These are phyloP conservation scores for Echeveria elegans DNA, from an alignment of 164 flowering plant species.

Conservation along the genomic window DNA sequence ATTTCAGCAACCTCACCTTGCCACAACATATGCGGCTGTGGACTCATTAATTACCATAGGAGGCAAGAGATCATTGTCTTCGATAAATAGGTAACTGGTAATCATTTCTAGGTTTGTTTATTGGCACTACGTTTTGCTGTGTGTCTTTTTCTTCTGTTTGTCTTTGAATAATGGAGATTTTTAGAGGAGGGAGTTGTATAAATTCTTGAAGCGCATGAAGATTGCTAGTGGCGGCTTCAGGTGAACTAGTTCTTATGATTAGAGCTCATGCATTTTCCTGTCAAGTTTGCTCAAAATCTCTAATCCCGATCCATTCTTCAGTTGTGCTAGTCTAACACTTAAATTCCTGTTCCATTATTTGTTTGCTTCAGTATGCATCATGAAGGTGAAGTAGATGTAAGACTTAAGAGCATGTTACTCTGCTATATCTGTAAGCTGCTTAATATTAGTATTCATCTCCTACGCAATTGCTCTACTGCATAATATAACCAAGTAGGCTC, in stretches of 20 bases:
- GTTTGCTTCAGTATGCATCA: slow-evolving; percentile 74
- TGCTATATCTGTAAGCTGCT: slow-evolving; percentile 71
- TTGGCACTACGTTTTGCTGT: neutral
- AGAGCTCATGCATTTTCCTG: neutral
- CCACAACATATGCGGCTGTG: slow-evolving; percentile 96
- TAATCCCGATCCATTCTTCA: neutral
- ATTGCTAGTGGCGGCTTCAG: slow-evolving; percentile 76
- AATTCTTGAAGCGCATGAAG: slow-evolving; percentile 75
- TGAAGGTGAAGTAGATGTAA: slow-evolving; percentile 91
- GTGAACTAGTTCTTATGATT: slow-evolving; percentile 22
- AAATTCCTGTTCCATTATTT: neutral
- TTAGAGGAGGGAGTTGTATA: slow-evolving; percentile 50
- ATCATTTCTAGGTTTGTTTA: slow-evolving; percentile 9
- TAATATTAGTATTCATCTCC: neutral
- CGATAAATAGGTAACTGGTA: slow-evolving; percentile 80
- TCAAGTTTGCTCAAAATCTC: neutral
- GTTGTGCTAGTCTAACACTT: neutral
- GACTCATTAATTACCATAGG: slow-evolving; percentile 86
- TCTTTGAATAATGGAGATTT: slow-evolving; percentile 6
- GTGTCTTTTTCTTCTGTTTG: slow-evolving; percentile 1
- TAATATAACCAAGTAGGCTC: too few species aligned
- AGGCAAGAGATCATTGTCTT: slow-evolving; percentile 54
- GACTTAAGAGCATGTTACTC: slow-evolving; percentile 98
- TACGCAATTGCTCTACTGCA: neutral
- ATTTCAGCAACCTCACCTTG: slow-evolving; percentile 84